Conservation (phyloP, 2,329 filamentous ascomycete species). For the Didymella pomorum region DNA sequence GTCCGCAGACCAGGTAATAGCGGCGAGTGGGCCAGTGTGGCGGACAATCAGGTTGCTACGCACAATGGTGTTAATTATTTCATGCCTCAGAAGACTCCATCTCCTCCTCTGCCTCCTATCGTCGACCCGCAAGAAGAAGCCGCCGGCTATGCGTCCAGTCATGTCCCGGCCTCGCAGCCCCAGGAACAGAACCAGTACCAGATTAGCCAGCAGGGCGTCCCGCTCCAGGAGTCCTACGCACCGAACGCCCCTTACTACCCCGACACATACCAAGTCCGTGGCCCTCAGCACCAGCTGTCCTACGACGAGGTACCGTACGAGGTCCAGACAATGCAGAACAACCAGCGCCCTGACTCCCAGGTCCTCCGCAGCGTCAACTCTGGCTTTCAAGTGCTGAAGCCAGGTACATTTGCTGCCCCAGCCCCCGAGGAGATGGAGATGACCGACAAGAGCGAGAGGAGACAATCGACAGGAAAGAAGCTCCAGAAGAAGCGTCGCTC, state of each 20-base stretch:
- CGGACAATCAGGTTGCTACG: conserved; percentile 42
- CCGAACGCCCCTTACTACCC: conserved; percentile 44
- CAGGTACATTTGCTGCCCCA: conserved; percentile 50
- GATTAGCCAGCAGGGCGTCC: conserved; percentile 41
- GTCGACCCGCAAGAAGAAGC: conserved; percentile 26
- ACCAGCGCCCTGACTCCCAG: conserved; percentile 39
- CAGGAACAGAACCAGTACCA: conserved; percentile 10
- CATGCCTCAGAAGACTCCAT: conserved; percentile 48
- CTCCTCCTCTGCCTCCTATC: conserved; percentile 40
- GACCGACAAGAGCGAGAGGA: conserved; percentile 39
- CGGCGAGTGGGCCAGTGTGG: conserved; percentile 50
- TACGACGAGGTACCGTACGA: conserved; percentile 46
- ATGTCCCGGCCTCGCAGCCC: conserved; percentile 21
- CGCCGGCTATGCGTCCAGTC: conserved; percentile 17
- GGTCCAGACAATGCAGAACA: conserved; percentile 39
- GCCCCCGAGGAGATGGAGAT: conserved; percentile 40
- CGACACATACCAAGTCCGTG: conserved; percentile 48
- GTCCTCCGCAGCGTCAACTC: conserved; percentile 54
- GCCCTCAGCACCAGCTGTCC: conserved; percentile 48
- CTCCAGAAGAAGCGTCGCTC: conserved; percentile 55
- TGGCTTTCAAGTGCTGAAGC: conserved; percentile 52
- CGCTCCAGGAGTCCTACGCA: conserved; percentile 50
- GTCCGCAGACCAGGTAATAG: conserved; percentile 49
- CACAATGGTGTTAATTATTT: conserved; percentile 51
- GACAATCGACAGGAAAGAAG: conserved; percentile 46